Evolutionary conservation across 768 basidiomycete genomes (phyloP), one percentile per base, ranked within the genome.

Genomic region (Boletus patriciae): DNA sequence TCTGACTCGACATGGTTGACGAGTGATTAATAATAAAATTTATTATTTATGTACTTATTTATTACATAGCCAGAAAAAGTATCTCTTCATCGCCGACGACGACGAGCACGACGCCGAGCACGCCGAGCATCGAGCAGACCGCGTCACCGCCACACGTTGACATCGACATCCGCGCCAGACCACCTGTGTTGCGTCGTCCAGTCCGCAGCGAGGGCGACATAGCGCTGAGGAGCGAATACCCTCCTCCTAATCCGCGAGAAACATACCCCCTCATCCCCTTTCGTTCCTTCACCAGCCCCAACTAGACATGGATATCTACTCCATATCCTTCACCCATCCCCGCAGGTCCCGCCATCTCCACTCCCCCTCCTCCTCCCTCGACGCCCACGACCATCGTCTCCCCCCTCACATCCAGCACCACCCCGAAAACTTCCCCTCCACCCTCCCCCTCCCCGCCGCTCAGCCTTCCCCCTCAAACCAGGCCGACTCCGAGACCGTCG

Each of bases 311-410:
- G 94, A 97, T 73, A 85, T 95, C 71, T 96, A 95, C 83, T 91
- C 93, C 53, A 91, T 92, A 64, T 91, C 93, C 68, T 95, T 97
- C 81, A 88, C 88, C 65, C 89, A 90, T 77, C 92, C 93, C 68
- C 88, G 90, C 78, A 81, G 88, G 72, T 82, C 87, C 70, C 86
- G 86, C 69, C 82, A 83, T 74, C 75, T 80, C 74, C 67, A 68
- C 48, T 83, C 85, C 56, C 76, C 82, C 52, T 74, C 83, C 63
- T 81, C 83, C 52, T 81, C 86, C 58, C 77, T 87, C 76, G 86
- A 90, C 73, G 82, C 83, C 66, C 69, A 74, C 52, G 81, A 83
- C 68, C 77, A 76, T 69, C 77, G 82, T 66, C 69, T 72, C 46
- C 67, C 74, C 67, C 73, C 73, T 61, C 76, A 72, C 74, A 73